These are phyloP conservation scores for Chenopodium suecicum DNA, from an alignment of 148 eudicot genomes.

Conservation along the genomic window DNA sequence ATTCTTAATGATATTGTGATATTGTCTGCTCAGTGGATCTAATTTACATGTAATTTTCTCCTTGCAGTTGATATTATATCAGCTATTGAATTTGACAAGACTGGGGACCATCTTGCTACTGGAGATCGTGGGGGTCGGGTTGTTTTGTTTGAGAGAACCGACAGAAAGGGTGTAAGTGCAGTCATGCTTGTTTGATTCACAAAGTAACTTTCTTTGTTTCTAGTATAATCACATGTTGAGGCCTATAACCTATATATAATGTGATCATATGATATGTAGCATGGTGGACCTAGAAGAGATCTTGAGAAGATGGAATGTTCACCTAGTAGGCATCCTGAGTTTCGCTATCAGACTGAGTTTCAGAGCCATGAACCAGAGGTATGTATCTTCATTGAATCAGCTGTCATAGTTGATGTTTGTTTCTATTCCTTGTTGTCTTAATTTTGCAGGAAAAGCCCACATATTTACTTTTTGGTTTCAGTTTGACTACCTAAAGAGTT, in stretches of 20 bases:
- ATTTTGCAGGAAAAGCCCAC: background rate
- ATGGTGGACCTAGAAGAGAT: slow-evolving; percentile 63
- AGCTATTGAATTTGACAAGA: slow-evolving; percentile 74
- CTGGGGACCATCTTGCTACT: slow-evolving; percentile 73
- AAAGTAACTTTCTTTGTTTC: background rate
- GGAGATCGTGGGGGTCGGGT: slow-evolving; percentile 85
- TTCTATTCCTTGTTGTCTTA: slow-evolving; percentile 2
- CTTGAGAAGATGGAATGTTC: slow-evolving; percentile 67
- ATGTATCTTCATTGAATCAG: slow-evolving; percentile 13
- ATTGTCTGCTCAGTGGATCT: background rate
- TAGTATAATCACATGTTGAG: slow-evolving; percentile 14
- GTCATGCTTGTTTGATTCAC: background rate
- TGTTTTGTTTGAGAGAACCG: slow-evolving; percentile 69
- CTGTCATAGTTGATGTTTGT: slow-evolving; percentile 6
- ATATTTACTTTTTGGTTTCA: slow-evolving; percentile 36
- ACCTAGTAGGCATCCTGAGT: slow-evolving; percentile 79
- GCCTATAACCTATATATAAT: slow-evolving; percentile 20
- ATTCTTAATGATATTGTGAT: background rate
- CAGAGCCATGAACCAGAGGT: slow-evolving; percentile 99
- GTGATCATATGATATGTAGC: slow-evolving; percentile 36
- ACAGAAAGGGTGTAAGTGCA: slow-evolving; percentile 55
- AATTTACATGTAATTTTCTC: background rate
- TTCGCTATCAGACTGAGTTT: slow-evolving; percentile 95
- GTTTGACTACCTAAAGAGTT: slow-evolving; percentile 99
- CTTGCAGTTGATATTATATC: slow-evolving; percentile 64